phyloP scores from a whole-genome alignment of 2,329 filamentous ascomycete species.

The Aspergillus ochraceoroseus region DNA sequence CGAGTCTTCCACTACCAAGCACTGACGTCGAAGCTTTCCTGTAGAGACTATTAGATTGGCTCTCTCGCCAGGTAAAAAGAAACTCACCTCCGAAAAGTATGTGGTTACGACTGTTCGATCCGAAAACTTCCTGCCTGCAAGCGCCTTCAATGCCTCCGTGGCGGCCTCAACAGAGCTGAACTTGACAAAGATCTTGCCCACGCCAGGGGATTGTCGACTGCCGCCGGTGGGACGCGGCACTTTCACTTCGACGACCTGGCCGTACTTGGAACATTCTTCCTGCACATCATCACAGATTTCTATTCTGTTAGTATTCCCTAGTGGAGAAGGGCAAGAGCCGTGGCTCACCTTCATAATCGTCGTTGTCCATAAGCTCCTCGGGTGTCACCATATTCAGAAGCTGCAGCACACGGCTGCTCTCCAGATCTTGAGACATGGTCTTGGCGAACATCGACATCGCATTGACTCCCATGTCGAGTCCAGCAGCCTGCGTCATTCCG shows the following conservation, averaged over 20 bases:
- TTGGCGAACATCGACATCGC: slow-evolving; percentile 97
- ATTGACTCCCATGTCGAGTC: slow-evolving; percentile 91
- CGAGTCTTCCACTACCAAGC: slow-evolving; percentile 66
- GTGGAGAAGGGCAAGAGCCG: no score
- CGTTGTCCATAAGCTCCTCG: slow-evolving; percentile 86
- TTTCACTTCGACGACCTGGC: slow-evolving; percentile 80
- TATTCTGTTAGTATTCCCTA: no score
- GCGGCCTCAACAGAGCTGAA: slow-evolving; percentile 74
- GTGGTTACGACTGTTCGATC: slow-evolving; percentile 95
- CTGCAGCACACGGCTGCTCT: slow-evolving; percentile 79
- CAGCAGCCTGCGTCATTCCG: slow-evolving; percentile 85
- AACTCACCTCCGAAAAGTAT: slow-evolving; percentile 81
- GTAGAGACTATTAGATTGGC: no score
- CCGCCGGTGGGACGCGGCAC: slow-evolving; percentile 81
- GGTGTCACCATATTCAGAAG: slow-evolving; percentile 97
- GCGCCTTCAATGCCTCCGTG: slow-evolving; percentile 76
- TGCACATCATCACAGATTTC: slow-evolving; percentile 95
- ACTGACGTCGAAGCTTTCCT: slow-evolving; percentile 91
- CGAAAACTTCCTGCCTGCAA: slow-evolving; percentile 93
- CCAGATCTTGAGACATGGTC: slow-evolving; percentile 71
- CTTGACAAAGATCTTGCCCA: slow-evolving; percentile 97
- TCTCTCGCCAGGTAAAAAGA: neutral
- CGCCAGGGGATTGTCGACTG: slow-evolving; percentile 76
- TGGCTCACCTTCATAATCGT: slow-evolving; percentile 83
- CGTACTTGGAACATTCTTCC: slow-evolving; percentile 91